Evolutionary conservation across 495 filamentous ascomycete genomes (phyloP).

Genomic region (Clohesyomyces aquaticus): DNA sequence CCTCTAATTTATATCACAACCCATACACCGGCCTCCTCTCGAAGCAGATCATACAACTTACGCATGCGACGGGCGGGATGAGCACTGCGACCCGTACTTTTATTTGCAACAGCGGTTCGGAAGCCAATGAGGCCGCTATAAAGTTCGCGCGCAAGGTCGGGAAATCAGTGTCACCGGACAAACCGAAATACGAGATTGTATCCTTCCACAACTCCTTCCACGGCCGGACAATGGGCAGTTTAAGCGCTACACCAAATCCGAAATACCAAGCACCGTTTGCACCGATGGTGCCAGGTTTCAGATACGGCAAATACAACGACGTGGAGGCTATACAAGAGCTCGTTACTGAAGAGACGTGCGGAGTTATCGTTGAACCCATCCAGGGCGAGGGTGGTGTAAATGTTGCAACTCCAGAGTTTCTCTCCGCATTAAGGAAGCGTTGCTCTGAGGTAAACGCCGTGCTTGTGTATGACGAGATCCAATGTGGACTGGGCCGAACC

Average conservation of each 20-base stretch:
- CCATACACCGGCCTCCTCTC: constrained; percentile 88
- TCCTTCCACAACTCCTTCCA: constrained; percentile 93
- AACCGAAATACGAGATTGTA: constrained; percentile 79
- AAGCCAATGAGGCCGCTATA: constrained; percentile 97
- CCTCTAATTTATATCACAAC: constrained; percentile 95
- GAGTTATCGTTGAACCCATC: constrained; percentile 96
- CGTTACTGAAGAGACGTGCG: constrained; percentile 83
- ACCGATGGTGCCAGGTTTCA: constrained; percentile 94
- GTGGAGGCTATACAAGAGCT: constrained; percentile 67
- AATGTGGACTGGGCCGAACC: constrained; percentile 87
- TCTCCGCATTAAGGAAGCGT: constrained; percentile 72
- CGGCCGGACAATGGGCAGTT: constrained; percentile 88
- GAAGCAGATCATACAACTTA: constrained; percentile 79
- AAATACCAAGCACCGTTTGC: constrained; percentile 96
- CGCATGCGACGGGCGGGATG: constrained; percentile 75
- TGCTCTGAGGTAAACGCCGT: constrained; percentile 88
- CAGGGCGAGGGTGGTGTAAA: constrained; percentile 96
- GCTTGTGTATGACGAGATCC: constrained; percentile 94
- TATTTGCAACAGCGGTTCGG: constrained; percentile 90
- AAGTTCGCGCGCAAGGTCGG: constrained; percentile 95
- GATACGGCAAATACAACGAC: constrained; percentile 85
- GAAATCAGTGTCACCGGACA: constrained; percentile 68
- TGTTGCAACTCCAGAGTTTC: constrained; percentile 78
- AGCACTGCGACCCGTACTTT: constrained; percentile 79
- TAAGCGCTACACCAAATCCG: constrained; percentile 95